Evolutionary conservation across 495 filamentous ascomycete genomes (phyloP), one percentile per base, ranked within the genome.

Genomic region (Annulohypoxylon bovei): DNA sequence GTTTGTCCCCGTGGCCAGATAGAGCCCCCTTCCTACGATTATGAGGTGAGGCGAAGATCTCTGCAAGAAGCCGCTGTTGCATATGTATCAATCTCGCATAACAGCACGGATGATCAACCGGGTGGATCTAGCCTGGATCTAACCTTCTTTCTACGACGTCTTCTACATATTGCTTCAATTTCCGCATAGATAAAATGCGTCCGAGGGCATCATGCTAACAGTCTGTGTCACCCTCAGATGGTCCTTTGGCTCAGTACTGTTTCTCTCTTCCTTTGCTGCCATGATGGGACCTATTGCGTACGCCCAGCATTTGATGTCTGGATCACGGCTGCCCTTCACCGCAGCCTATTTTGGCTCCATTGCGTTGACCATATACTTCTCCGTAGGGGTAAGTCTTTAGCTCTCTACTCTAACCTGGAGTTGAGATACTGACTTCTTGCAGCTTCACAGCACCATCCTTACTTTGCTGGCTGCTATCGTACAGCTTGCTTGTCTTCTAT

Each of bases 341-440:
- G 93, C 93, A 53, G 92, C 93, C 27, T 99, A 99, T 84, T 98
- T 99, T 83, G 95, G 95, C 40, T 96, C 92, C 40, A 97, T 99
- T 69, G 89, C 82, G 1, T 78, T 98, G 75, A 98, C 95, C 4
- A 82, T 99, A 33, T 97, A 93, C 79, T 98, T 97, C 80, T 89
- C 94, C 16, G 83, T 97, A 68, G 91, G 91, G 61, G 95, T 98
- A 88, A 87, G 93, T 92, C 46, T 30, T 56, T 30, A 11, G 50
- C 67, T 6, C 6, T 18, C 46, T 52, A 20, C 27, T 60, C 27
- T 6, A 16, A 23, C 49, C 23, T 39, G 6, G 22, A 39, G 25
- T 54, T 50, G 25, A 40, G 16, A 33, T 68, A 47, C 74, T 81
- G 60, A 80, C 55, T 18, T 57, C n/a, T 67, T 49, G 35, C 67